phyloP scores from a whole-genome alignment of 139 green algal genomes.

The Chlorella sorokiniana region DNA sequence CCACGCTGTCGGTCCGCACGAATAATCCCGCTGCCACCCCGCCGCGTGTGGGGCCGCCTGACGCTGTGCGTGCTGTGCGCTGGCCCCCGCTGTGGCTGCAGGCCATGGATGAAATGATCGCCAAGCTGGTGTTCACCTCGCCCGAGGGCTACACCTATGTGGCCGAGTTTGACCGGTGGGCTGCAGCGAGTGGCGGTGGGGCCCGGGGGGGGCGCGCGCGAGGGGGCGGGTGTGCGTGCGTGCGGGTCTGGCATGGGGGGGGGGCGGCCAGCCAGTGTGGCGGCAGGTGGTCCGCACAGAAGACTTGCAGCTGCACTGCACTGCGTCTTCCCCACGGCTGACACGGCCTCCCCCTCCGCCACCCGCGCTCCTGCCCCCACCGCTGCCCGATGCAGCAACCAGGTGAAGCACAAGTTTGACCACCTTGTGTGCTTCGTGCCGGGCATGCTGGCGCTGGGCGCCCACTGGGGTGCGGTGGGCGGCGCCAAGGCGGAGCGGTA shows the following conservation, averaged over 20 bases:
- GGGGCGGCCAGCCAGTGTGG: too few relatives aligned
- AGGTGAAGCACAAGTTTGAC: constrained; percentile 60
- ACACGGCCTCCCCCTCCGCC: neutral
- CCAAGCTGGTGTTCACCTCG: constrained; percentile 46
- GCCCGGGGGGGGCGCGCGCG: neutral
- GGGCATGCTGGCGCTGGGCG: constrained; percentile 71
- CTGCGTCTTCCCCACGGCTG: neutral
- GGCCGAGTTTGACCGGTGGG: constrained; percentile 53
- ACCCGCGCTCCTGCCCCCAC: neutral
- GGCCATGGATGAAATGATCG: constrained; percentile 68
- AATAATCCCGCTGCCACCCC: too few relatives aligned
- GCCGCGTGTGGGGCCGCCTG: too few relatives aligned
- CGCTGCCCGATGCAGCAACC: constrained; percentile 3
- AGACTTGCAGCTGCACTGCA: too few relatives aligned
- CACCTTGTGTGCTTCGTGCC: constrained; percentile 79
- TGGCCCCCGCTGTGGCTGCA: neutral
- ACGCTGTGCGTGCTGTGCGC: neutral
- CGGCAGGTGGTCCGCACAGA: too few relatives aligned
- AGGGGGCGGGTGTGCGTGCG: neutral
- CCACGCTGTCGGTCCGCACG: too few relatives aligned
- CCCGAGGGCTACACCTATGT: constrained; percentile 51
- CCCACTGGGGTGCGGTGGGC: constrained; percentile 38
- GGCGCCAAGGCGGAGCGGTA: constrained; percentile 48
- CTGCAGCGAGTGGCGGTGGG: too few relatives aligned
- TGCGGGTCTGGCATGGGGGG: neutral